These are phyloP conservation scores for Heteromeles arbutifolia DNA, from an alignment of 306 rosid genomes.

Conservation along the genomic window DNA sequence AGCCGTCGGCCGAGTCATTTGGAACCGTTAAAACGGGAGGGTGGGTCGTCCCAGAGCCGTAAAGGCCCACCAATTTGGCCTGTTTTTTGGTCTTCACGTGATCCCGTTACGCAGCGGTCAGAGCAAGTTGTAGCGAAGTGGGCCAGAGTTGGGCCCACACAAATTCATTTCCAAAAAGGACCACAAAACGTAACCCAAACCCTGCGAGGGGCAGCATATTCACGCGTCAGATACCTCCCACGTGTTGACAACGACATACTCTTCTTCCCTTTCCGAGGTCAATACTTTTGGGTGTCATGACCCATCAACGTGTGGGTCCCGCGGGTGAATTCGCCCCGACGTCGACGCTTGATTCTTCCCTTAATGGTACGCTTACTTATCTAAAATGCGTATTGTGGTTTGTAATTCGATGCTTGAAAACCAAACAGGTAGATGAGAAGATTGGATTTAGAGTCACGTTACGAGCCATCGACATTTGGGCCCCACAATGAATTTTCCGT, in stretches of 20 bases:
- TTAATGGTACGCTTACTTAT: too few relatives aligned
- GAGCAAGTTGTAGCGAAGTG: constrained; percentile 14
- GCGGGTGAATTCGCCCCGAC: not conserved
- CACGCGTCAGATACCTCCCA: constrained; percentile 28
- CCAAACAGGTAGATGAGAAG: too few relatives aligned
- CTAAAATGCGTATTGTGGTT: not conserved
- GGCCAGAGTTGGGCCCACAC: constrained; percentile 18
- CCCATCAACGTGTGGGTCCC: not conserved
- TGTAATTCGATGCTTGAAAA: not conserved
- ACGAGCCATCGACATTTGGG: not conserved
- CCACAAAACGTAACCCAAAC: constrained; percentile 4
- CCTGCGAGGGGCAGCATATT: constrained; percentile 4
- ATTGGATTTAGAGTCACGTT: not conserved
- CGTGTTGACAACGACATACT: constrained; percentile 26
- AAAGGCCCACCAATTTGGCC: not conserved
- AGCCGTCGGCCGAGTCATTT: not conserved
- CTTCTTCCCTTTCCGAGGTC: not conserved
- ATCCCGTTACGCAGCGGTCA: constrained; percentile 13
- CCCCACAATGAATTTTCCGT: not conserved
- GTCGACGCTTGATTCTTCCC: not conserved
- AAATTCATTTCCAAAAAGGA: constrained; percentile 3
- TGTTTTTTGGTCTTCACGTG: constrained; percentile 19
- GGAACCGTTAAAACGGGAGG: not conserved
- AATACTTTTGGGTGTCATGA: not conserved
- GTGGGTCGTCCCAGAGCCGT: not conserved